Evolutionary conservation across 73 alveolate species (phyloP).

Genomic region (Paraurostyla sp.): DNA sequence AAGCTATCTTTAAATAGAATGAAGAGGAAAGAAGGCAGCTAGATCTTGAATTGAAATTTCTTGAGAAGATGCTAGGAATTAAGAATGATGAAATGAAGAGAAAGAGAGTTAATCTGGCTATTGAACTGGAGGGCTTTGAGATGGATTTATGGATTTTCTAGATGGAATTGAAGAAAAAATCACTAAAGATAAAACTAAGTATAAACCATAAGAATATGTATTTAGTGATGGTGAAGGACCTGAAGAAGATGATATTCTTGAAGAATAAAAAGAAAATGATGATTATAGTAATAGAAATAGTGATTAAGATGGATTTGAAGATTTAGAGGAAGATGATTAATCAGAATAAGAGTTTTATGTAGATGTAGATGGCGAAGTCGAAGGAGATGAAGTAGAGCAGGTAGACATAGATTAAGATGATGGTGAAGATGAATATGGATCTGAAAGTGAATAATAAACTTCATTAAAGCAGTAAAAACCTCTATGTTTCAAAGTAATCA

Average conservation of each 20-base stretch:
- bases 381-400: slow-evolving; percentile 25
- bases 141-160: slow-evolving; percentile 65
- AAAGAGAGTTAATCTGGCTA: slow-evolving; percentile 21
- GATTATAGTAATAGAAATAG: no score
- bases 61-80: slow-evolving; percentile 58
- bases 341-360: not conserved
- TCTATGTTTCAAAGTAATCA: not conserved
- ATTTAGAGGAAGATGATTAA: slow-evolving; percentile 35
- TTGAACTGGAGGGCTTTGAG: slow-evolving; percentile 68
- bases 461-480: not conserved
- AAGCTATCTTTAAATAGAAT: slow-evolving; percentile 15
- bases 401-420: not conserved
- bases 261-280: slow-evolving; percentile 8
- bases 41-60: slow-evolving; percentile 21
- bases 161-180: slow-evolving; percentile 60
- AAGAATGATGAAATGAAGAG: slow-evolving; percentile 31
- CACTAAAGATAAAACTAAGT: not conserved
- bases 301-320: slow-evolving; percentile 59
- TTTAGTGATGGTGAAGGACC: slow-evolving; percentile 62
- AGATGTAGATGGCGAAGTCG: slow-evolving; percentile 13
- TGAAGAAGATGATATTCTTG: slow-evolving; percentile 54
- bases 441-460: not conserved
- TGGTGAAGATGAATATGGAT: slow-evolving; percentile 30
- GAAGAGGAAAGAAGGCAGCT: slow-evolving; percentile 42
- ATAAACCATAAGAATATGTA: slow-evolving; percentile 30